Evolutionary conservation across 306 rosid genomes (phyloP).

Genomic region (Sindora glabra): DNA sequence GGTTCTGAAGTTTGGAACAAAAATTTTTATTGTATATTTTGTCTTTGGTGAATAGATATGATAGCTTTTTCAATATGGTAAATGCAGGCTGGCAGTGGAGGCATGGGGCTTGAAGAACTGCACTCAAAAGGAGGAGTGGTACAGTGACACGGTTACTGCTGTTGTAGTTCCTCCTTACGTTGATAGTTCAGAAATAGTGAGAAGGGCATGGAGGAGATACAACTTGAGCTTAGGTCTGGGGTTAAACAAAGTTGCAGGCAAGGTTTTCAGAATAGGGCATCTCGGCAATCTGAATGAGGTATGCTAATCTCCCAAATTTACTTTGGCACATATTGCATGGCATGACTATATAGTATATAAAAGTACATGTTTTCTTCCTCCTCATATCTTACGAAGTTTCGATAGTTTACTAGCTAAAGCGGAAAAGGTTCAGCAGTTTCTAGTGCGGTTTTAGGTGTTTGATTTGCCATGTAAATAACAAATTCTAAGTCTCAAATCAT

Average conservation of each 20-base stretch:
- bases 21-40: not conserved
- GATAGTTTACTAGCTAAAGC: not conserved
- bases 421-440: not conserved
- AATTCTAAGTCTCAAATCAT: not conserved
- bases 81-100: constrained; percentile 88
- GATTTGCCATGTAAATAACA: not conserved
- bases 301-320: not conserved
- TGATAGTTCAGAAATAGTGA: constrained; percentile 81
- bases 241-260: constrained; percentile 91
- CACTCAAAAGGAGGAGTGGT: constrained; percentile 93
- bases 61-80: not conserved
- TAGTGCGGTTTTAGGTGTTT: not conserved
- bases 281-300: constrained; percentile 96
- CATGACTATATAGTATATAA: not conserved
- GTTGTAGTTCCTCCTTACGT: constrained; percentile 81
- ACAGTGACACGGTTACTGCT: constrained; percentile 92
- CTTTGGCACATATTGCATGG: constrained; percentile 1
- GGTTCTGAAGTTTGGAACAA: too few species aligned
- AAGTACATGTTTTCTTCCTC: not conserved
- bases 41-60: not conserved
- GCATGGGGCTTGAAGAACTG: constrained; percentile 99
- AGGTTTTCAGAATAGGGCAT: constrained; percentile 98
- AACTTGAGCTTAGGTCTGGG: constrained; percentile 94
- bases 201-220: constrained; percentile 90
- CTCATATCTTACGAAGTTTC: not conserved